Evolutionary conservation across 306 rosid genomes (phyloP).

Genomic region (Malus sylvestris): DNA sequence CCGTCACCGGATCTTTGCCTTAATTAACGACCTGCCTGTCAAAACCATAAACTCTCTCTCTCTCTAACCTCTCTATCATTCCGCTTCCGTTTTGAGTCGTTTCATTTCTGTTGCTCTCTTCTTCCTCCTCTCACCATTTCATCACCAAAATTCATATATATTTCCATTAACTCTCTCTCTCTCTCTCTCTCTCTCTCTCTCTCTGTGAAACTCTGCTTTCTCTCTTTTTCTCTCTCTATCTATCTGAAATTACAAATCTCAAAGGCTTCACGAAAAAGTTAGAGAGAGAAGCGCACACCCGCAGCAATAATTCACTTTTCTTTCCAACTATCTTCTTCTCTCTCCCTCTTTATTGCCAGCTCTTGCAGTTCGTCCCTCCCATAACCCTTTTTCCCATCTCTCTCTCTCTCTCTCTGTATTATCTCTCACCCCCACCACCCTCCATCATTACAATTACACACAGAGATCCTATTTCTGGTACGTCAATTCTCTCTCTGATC

Average conservation of each 20-base stretch:
- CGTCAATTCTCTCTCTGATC: constrained; percentile 26
- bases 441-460: constrained; percentile 14
- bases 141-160: background rate
- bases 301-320: constrained; percentile 72
- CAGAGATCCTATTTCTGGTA: constrained; percentile 56
- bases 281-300: constrained; percentile 47
- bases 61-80: background rate
- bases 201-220: background rate
- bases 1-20: constrained; percentile 46
- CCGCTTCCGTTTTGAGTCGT: background rate
- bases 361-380: constrained; percentile 52
- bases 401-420: constrained; percentile 14
- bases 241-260: constrained; percentile 49
- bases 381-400: constrained; percentile 25
- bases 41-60: background rate
- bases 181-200: constrained; percentile 9
- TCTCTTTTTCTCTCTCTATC: constrained; percentile 25
- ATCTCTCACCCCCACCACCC: constrained; percentile 15
- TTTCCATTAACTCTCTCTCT: background rate
- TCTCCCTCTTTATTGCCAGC: constrained; percentile 70
- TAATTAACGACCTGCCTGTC: constrained; percentile 46
- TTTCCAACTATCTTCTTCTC: constrained; percentile 29
- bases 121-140: constrained; percentile 17
- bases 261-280: constrained; percentile 70
- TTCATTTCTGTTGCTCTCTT: background rate